Percentiles rank a stretch among this genome's conserved stretches.
These are phyloP conservation scores for Boletus subcaerulescens DNA, from an alignment of 768 basidiomycete genomes.

Conservation along the genomic window DNA sequence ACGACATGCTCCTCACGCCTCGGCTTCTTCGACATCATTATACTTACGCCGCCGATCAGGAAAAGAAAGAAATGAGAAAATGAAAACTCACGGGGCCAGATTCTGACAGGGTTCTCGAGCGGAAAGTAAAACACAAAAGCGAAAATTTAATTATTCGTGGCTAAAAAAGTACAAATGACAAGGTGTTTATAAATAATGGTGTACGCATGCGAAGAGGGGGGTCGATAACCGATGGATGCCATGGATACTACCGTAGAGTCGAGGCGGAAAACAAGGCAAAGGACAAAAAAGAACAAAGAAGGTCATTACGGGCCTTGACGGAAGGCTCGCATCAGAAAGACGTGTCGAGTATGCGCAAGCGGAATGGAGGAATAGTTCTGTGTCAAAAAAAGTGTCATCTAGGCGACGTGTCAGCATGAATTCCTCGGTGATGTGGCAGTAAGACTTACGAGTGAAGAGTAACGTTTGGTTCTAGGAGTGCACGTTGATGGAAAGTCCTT, in stretches of 20 bases:
- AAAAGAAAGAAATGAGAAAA: too few relatives aligned
- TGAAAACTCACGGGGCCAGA: too few relatives aligned
- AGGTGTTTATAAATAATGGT: not conserved
- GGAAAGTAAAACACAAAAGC: not conserved
- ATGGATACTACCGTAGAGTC: constrained; percentile 12
- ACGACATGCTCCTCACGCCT: too few relatives aligned
- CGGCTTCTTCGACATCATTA: too few relatives aligned
- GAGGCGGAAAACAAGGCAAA: not conserved
- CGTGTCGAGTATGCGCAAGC: not conserved
- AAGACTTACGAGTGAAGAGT: not conserved
- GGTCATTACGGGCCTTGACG: not conserved
- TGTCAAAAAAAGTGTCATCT: not conserved
- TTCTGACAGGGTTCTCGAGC: not conserved
- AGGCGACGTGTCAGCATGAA: not conserved
- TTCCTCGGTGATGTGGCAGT: not conserved
- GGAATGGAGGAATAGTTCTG: not conserved
- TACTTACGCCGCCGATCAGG: too few relatives aligned
- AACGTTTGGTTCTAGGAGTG: not conserved
- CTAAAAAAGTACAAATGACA: constrained; percentile 18
- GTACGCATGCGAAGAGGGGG: not conserved
- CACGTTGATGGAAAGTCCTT: not conserved
- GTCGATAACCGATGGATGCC: constrained; percentile 12
- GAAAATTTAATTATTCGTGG: not conserved
- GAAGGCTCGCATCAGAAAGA: constrained; percentile 1
- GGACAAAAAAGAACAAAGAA: not conserved